Evolutionary conservation across 495 filamentous ascomycete species (phyloP).

Genomic region (Lindgomyces ingoldianus): DNA sequence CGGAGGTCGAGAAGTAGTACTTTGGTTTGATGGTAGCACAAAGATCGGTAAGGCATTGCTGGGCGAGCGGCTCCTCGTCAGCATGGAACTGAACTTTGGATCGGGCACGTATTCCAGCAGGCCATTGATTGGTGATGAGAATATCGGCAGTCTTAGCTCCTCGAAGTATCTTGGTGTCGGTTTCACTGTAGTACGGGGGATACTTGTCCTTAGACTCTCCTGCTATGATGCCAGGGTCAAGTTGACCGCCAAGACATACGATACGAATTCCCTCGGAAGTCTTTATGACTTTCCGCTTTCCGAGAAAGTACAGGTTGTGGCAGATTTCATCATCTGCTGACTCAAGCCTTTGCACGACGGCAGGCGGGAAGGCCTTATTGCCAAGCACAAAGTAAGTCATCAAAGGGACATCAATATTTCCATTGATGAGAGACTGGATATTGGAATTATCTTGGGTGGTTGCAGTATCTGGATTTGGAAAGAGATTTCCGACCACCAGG

Average conservation of each 20-base stretch:
- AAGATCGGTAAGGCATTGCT: constrained; percentile 68
- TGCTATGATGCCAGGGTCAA: constrained; percentile 55
- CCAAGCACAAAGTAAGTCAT: constrained; percentile 88
- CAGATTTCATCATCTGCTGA: constrained; percentile 77
- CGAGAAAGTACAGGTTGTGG: constrained; percentile 82
- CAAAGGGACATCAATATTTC: constrained; percentile 68
- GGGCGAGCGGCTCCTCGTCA: constrained; percentile 48
- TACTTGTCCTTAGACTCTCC: constrained; percentile 63
- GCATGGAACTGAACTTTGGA: constrained; percentile 59
- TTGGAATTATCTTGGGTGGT: constrained; percentile 56
- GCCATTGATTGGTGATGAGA: constrained; percentile 84
- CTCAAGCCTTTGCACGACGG: constrained; percentile 70
- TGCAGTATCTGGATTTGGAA: constrained; percentile 45
- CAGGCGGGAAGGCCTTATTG: constrained; percentile 62
- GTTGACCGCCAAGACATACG: constrained; percentile 71
- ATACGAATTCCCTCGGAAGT: constrained; percentile 88
- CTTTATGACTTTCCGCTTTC: constrained; percentile 79
- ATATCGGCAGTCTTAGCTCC: constrained; percentile 80
- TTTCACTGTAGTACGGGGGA: constrained; percentile 67
- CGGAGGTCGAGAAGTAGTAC: constrained; percentile 80
- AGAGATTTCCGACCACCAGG: constrained; percentile 81
- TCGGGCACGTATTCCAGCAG: constrained; percentile 63
- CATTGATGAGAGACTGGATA: constrained; percentile 66
- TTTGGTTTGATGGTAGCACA: constrained; percentile 74
- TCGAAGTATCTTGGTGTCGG: constrained; percentile 72